phyloP scores from a whole-genome alignment of 495 filamentous ascomycete species.

The Jackrogersella minutella region DNA sequence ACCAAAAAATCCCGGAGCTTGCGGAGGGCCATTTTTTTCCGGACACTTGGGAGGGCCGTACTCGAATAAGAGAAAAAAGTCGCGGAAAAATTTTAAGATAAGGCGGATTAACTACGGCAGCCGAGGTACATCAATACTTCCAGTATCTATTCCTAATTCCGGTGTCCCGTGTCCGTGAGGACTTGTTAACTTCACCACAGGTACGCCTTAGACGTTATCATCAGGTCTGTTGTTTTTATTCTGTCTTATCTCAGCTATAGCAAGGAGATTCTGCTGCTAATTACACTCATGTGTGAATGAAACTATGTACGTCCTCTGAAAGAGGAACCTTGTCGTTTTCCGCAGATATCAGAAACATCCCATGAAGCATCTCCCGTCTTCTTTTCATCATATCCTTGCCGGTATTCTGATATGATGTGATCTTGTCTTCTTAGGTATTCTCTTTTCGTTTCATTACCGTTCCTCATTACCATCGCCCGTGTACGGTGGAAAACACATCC shows the following conservation, averaged over 20 bases:
- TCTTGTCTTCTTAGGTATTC: neutral
- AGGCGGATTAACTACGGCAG: slow-evolving; percentile 6
- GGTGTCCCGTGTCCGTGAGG: neutral
- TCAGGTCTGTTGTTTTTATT: neutral
- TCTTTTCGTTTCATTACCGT: slow-evolving; percentile 7
- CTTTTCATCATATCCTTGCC: neutral
- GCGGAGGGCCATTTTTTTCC: too few species aligned
- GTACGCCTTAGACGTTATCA: too few species aligned
- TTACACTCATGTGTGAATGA: slow-evolving; percentile 14
- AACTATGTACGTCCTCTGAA: slow-evolving; percentile 12
- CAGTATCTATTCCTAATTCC: neutral
- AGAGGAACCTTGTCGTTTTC: slow-evolving; percentile 10
- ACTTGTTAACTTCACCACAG: neutral
- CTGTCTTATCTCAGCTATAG: neutral
- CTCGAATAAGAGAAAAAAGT: too few species aligned
- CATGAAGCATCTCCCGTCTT: slow-evolving; percentile 7
- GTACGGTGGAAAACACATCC: slow-evolving; percentile 1
- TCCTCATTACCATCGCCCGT: slow-evolving; percentile 5
- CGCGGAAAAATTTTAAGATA: too few species aligned
- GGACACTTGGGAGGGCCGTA: too few species aligned
- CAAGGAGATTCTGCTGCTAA: slow-evolving; percentile 1
- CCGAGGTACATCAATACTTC: neutral
- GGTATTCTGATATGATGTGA: neutral
- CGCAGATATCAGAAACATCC: slow-evolving; percentile 24
- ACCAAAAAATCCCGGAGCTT: too few species aligned